These are phyloP conservation scores for Hypoxylon sp. DNA, from an alignment of 2,329 filamentous ascomycete species.

Conservation along the genomic window DNA sequence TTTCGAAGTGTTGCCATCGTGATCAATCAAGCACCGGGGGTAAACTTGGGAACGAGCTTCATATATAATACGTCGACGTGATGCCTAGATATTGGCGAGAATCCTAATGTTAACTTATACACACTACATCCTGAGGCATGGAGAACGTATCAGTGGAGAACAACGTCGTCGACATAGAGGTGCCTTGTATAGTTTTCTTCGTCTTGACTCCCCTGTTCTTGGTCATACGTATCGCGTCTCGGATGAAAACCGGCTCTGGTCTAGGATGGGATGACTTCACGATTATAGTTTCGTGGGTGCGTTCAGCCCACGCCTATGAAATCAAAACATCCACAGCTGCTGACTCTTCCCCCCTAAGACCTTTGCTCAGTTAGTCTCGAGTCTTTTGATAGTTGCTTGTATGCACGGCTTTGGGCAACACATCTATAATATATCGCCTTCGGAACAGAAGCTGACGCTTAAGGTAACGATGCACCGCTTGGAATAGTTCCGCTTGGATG, in stretches of 20 bases:
- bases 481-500: background rate
- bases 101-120: background rate
- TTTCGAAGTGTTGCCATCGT: conserved; percentile 17
- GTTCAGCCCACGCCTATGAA: conserved; percentile 4
- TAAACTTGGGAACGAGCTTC: background rate
- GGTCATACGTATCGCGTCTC: conserved; percentile 56
- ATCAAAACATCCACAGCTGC: background rate
- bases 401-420: conserved; percentile 60
- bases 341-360: conserved; percentile 45
- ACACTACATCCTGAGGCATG: conserved; percentile 39
- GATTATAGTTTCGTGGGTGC: conserved; percentile 51
- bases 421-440: conserved; percentile 51
- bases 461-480: conserved; percentile 43
- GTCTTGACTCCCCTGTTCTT: conserved; percentile 58
- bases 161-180: conserved; percentile 55
- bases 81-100: background rate
- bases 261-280: conserved; percentile 59
- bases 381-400: conserved; percentile 57
- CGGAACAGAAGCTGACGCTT: conserved; percentile 55
- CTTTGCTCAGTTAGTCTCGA: conserved; percentile 54
- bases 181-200: conserved; percentile 59
- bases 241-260: conserved; percentile 54
- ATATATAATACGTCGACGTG: conserved; percentile 19
- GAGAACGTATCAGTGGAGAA: conserved; percentile 52
- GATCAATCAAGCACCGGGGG: conserved; percentile 3